Evolutionary conservation across 306 rosid species (phyloP), one percentile per base, ranked within the genome.

Genomic region (Rosa chinensis): DNA sequence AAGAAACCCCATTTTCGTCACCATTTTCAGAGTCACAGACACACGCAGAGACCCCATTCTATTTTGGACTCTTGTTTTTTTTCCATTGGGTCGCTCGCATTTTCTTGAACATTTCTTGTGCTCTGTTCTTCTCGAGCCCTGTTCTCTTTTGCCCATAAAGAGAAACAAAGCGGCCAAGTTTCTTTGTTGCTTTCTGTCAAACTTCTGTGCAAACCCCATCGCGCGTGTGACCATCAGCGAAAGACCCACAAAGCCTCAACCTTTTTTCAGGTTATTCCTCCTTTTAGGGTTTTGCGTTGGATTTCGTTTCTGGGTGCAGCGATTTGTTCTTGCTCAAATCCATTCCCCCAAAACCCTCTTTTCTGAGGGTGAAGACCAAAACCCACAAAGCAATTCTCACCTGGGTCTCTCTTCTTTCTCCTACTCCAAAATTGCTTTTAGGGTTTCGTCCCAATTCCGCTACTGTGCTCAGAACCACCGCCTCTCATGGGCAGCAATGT

Each of bases 41-140:
- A 58, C 20, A 68, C 49, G 25, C 18, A 45, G 43, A 49, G 37
- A 58, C 86, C 72, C 58, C 70, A 25, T 64, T 75, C n/a, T 61
- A 59, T 10, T 81, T 90, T 90, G 87, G 86, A 83, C 86, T 56
- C 76, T 86, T 87, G 59, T 78, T 80, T 61, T 25, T 25, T 53
- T 25, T 23, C 35, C 50, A 40, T n/a, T 78, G 74, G 72, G 68
- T 81, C 79, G 70, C 80, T 70, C 78, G 28, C 61, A 21, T 64
- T 64, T 43, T 81, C 52, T 78, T 66, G 49, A 47, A 35, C 61
- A 52, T 52, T 43, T 43, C n/a, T 10, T 59, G 13, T 72, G 71
- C 40, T 82, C 50, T 59, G 79, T 56, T 61, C 82, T 84, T 84
- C 37, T 32, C 37, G 77, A 84, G 80, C 80, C 81, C 82, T 62